A percentile compares a stretch with the other conserved stretches of the same genome.
Conservation (phyloP, 805 yeast genomes). For the Zygoascus bituminiphila region DNA sequence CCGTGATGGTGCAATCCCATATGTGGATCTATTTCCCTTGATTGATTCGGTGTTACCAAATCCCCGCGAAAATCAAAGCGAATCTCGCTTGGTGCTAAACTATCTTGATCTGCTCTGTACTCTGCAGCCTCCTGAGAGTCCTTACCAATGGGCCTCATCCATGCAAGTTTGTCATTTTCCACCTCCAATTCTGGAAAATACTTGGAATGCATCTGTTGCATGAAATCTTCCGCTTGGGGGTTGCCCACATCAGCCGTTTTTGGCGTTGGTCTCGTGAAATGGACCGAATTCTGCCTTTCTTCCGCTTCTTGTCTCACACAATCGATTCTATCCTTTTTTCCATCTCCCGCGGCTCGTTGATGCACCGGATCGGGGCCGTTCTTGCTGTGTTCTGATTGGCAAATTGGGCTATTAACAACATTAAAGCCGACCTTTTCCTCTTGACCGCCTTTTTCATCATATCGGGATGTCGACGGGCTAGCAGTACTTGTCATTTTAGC, state of each 20-base stretch:
- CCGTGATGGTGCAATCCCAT: constrained; percentile 89
- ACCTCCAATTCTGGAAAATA: constrained; percentile 85
- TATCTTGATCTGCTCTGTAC: constrained; percentile 36
- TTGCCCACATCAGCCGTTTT: constrained; percentile 40
- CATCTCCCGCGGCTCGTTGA: not conserved
- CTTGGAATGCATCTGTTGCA: constrained; percentile 69
- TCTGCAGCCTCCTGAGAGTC: constrained; percentile 26
- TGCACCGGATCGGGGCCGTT: not conserved
- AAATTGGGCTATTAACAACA: not conserved
- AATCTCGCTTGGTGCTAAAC: constrained; percentile 44
- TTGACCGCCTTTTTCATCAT: not conserved
- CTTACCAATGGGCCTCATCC: constrained; percentile 71
- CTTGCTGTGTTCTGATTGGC: no score
- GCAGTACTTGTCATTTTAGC: no score
- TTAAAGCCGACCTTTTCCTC: not conserved
- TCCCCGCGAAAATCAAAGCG: constrained; percentile 87
- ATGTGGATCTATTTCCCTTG: constrained; percentile 41
- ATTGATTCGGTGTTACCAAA: constrained; percentile 51
- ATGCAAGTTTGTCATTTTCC: constrained; percentile 71
- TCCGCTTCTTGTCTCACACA: not conserved
- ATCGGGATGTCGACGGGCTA: not conserved
- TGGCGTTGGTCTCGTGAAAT: constrained; percentile 1
- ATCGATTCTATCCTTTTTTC: not conserved
- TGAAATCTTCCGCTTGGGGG: constrained; percentile 75
- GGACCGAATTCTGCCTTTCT: not conserved